phyloP scores from a whole-genome alignment of 495 filamentous ascomycete genomes.

The Neurospora pannonica region DNA sequence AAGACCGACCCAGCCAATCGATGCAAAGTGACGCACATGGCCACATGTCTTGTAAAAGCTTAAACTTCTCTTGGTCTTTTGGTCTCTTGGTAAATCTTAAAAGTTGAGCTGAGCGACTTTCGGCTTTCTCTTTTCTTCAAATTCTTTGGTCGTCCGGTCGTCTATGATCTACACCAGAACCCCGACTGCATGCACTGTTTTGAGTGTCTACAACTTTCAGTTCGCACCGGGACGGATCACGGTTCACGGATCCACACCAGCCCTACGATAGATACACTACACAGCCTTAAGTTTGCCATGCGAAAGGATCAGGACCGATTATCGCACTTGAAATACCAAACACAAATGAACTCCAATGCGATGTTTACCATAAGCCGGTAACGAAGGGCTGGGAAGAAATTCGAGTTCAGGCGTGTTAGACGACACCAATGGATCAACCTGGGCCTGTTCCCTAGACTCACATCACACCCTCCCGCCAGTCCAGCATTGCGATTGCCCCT shows the following conservation, averaged over 20 bases:
- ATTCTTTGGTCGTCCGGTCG: neutral
- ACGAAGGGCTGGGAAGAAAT: neutral
- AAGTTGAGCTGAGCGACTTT: neutral
- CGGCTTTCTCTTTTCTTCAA: neutral
- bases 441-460: neutral
- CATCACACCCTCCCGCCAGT: neutral
- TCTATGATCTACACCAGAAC: neutral
- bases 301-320: neutral
- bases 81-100: neutral
- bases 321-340: neutral
- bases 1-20: neutral
- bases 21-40: neutral
- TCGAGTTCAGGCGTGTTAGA: neutral
- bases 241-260: neutral
- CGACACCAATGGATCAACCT: neutral
- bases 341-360: neutral
- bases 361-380: neutral
- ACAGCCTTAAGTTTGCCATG: neutral
- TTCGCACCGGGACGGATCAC: neutral
- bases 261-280: neutral
- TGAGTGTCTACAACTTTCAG: neutral
- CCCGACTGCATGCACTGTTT: neutral
- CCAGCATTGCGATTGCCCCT: neutral
- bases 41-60: neutral
- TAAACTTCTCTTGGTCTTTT: neutral